Percentiles rank a stretch among this genome's conserved stretches.
These are phyloP conservation scores for Beta corolliflora DNA, from an alignment of 179 eudicot species.

Conservation along the genomic window DNA sequence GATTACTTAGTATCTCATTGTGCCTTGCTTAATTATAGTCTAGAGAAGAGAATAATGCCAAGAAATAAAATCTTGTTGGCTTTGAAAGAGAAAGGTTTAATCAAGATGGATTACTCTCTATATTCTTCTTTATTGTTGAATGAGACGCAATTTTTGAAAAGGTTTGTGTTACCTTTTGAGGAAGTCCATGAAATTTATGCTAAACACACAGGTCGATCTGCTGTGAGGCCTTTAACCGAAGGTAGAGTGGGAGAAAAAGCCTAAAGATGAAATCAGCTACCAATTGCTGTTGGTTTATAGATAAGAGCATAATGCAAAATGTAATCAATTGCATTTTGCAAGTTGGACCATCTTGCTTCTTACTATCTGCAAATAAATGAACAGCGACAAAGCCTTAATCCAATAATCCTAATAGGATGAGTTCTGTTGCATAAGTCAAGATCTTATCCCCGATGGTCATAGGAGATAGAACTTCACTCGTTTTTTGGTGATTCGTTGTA, in stretches of 20 bases:
- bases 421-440: too few species aligned
- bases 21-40: constrained; percentile 15
- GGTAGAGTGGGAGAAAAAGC: neutral
- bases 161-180: neutral
- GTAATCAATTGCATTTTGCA: neutral
- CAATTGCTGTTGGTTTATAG: neutral
- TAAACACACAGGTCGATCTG: neutral
- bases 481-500: too few species aligned
- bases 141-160: neutral
- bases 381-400: too few species aligned
- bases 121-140: neutral
- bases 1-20: constrained; percentile 17
- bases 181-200: neutral
- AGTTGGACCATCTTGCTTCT: neutral
- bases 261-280: neutral
- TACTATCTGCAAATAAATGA: neutral
- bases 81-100: constrained; percentile 19
- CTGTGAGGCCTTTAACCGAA: neutral
- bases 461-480: too few species aligned
- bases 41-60: constrained; percentile 35
- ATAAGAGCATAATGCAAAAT: neutral
- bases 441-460: too few species aligned
- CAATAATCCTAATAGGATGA: too few species aligned
- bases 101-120: neutral
- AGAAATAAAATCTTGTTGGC: constrained; percentile 16